Conservation (phyloP, 2,329 filamentous ascomycete species). For the Sclerotinia subarctica region DNA sequence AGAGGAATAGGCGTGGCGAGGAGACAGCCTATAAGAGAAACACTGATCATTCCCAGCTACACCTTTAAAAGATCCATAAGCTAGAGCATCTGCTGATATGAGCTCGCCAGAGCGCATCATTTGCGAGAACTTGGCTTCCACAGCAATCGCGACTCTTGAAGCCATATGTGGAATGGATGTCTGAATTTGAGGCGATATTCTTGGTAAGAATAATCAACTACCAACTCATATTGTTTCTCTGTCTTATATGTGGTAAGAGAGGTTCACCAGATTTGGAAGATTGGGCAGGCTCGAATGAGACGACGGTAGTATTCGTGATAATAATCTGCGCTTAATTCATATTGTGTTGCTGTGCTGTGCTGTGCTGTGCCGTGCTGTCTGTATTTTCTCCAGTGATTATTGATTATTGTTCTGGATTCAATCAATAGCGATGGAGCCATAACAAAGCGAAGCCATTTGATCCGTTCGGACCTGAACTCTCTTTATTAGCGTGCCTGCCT, state of each 20-base stretch:
- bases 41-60: background rate
- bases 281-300: background rate
- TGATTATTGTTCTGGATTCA: too few species aligned
- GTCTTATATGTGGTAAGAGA: too few species aligned
- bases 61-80: slow-evolving; percentile 4
- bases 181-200: background rate
- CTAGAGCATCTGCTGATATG: background rate
- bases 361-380: too few species aligned
- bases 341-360: background rate
- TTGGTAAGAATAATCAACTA: background rate
- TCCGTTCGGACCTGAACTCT: background rate
- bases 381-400: background rate
- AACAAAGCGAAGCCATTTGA: background rate
- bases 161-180: background rate
- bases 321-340: background rate
- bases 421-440: background rate
- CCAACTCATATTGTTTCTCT: background rate
- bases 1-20: slow-evolving; percentile 3
- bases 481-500: background rate
- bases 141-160: background rate
- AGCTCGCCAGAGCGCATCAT: background rate
- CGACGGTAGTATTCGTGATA: background rate
- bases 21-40: background rate
- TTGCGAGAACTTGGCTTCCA: slow-evolving; percentile 1
- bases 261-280: background rate